phyloP scores from a whole-genome alignment of 495 filamentous ascomycete genomes.

The Pyrenula massariospora region DNA sequence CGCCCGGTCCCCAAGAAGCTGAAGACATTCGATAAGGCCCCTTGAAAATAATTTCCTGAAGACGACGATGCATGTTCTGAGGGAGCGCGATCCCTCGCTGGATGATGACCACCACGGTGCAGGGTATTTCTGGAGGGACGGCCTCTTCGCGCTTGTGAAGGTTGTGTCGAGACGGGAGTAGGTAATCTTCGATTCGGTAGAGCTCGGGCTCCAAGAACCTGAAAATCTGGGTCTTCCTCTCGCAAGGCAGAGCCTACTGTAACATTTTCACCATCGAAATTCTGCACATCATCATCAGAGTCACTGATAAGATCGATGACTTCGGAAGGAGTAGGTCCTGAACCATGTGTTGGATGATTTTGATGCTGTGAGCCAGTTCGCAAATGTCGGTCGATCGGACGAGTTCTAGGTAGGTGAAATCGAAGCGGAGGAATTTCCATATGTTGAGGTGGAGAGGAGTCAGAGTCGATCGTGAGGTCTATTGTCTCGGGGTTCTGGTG shows the following conservation, averaged over 20 bases:
- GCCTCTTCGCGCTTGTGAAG: background rate
- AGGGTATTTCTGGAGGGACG: background rate
- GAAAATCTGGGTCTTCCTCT: background rate
- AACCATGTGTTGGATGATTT: background rate
- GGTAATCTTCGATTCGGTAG: background rate
- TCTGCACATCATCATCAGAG: background rate
- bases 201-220: background rate
- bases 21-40: background rate
- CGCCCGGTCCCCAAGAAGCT: background rate
- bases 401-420: background rate
- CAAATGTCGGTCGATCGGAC: background rate
- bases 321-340: background rate
- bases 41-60: background rate
- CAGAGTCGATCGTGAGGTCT: constrained; percentile 41
- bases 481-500: constrained; percentile 27
- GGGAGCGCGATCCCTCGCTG: background rate
- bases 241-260: background rate
- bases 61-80: background rate
- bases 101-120: background rate
- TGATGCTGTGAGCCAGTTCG: background rate
- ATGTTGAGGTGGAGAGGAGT: constrained; percentile 18
- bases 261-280: background rate
- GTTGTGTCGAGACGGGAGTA: background rate
- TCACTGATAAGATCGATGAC: background rate
- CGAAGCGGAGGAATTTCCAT: background rate